Conservation (phyloP, 495 filamentous ascomycete genomes). For the Usnea hakonensis region DNA sequence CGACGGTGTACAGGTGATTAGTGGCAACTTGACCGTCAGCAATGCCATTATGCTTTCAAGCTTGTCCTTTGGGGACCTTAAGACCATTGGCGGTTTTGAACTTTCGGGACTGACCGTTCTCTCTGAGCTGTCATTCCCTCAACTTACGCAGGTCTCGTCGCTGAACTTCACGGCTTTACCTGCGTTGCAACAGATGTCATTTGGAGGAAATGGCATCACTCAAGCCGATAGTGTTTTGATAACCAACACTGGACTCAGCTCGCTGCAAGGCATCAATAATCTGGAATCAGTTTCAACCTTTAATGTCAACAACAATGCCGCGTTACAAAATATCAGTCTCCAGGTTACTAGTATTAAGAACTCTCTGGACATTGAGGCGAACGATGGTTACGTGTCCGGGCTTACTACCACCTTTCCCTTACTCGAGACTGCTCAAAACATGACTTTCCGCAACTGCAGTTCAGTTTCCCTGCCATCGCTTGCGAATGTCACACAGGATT, state of each 20-base stretch:
- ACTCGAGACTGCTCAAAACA: slow-evolving; percentile 68
- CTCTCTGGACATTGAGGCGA: slow-evolving; percentile 53
- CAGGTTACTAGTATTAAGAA: slow-evolving; percentile 48
- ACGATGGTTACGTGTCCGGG: slow-evolving; percentile 45
- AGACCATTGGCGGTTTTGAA: slow-evolving; percentile 55
- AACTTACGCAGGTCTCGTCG: slow-evolving; percentile 52
- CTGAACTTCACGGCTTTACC: slow-evolving; percentile 71
- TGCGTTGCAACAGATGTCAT: slow-evolving; percentile 56
- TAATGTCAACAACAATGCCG: slow-evolving; percentile 75
- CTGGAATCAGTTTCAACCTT: slow-evolving; percentile 53
- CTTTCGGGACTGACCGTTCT: slow-evolving; percentile 60
- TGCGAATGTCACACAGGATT: slow-evolving; percentile 61
- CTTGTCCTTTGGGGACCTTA: slow-evolving; percentile 44
- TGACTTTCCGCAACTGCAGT: slow-evolving; percentile 82
- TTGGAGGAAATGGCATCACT: slow-evolving; percentile 52
- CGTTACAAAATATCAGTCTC: slow-evolving; percentile 60
- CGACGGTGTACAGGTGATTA: slow-evolving; percentile 48
- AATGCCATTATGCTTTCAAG: slow-evolving; percentile 52
- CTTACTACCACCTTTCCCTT: slow-evolving; percentile 61
- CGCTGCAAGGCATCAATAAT: slow-evolving; percentile 72
- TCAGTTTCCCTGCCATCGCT: slow-evolving; percentile 70
- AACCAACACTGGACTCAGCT: slow-evolving; percentile 71
- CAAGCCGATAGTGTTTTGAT: slow-evolving; percentile 60
- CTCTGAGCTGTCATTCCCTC: slow-evolving; percentile 51
- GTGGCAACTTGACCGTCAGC: slow-evolving; percentile 55